Evolutionary conservation across 1,284 basidiomycete genomes (phyloP).

Genomic region (Rhodotorula sp.): DNA sequence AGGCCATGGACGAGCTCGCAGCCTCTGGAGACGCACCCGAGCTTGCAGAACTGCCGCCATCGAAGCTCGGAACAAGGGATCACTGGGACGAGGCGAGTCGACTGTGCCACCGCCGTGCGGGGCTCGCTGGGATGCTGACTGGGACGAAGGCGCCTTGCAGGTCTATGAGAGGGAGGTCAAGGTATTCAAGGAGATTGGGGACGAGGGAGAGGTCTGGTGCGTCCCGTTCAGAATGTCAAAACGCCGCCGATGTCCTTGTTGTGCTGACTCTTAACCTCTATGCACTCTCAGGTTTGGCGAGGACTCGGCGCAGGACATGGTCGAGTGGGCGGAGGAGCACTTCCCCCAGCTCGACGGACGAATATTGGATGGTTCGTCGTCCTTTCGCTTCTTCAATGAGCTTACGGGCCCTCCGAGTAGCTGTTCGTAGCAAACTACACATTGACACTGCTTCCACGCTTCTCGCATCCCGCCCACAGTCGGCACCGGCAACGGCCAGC

Average conservation of each 20-base stretch:
- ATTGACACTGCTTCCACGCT: neutral
- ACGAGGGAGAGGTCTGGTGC: conserved; percentile 86
- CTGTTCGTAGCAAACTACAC: neutral
- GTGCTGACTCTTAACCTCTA: too few relatives aligned
- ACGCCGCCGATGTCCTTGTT: too few relatives aligned
- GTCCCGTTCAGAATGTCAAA: conserved; percentile 21
- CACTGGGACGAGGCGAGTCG: conserved; percentile 47
- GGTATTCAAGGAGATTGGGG: conserved; percentile 75
- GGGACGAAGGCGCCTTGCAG: conserved; percentile 67
- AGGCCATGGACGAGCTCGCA: conserved; percentile 27
- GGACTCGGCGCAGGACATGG: conserved; percentile 77
- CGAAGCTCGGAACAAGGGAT: conserved; percentile 67
- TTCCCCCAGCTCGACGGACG: conserved; percentile 29
- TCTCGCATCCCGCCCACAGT: conserved; percentile 49
- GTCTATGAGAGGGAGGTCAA: conserved; percentile 56
- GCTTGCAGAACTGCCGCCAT: conserved; percentile 50
- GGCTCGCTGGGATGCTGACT: conserved; percentile 52
- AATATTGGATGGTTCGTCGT: conserved; percentile 41
- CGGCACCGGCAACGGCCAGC: conserved; percentile 79
- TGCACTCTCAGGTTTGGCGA: conserved; percentile 69
- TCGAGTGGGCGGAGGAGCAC: conserved; percentile 45
- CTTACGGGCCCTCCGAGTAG: neutral
- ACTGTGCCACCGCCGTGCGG: conserved; percentile 10
- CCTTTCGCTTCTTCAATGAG: neutral
- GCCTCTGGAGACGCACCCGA: conserved; percentile 31